These are phyloP conservation scores for Penicillium italicum DNA, from an alignment of 2,329 filamentous ascomycete genomes.

Conservation along the genomic window DNA sequence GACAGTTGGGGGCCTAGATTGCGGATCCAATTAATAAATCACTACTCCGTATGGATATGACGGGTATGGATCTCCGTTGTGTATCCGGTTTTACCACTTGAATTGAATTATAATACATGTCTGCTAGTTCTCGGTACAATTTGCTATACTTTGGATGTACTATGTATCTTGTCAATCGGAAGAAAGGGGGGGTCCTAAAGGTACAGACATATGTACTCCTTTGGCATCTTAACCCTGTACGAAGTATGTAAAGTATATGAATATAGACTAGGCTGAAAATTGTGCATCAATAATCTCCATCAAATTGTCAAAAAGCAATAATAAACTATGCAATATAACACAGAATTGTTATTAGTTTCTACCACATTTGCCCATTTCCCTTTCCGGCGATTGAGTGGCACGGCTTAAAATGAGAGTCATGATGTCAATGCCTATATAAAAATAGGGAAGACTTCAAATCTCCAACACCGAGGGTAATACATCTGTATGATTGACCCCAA, in stretches of 20 bases:
- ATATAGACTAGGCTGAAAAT: background rate
- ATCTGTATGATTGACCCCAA: background rate
- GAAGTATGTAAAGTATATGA: background rate
- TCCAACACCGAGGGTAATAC: background rate
- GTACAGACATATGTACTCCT: too few species aligned
- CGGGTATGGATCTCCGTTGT: constrained; percentile 20
- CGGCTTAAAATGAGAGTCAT: constrained; percentile 11
- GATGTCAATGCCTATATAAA: constrained; percentile 18
- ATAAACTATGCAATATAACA: background rate
- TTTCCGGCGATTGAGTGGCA: background rate
- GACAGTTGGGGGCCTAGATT: constrained; percentile 9
- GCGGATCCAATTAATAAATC: background rate
- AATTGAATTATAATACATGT: too few species aligned
- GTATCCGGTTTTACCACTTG: constrained; percentile 12
- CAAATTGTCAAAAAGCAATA: background rate
- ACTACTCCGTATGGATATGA: constrained; percentile 13
- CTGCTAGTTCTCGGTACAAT: background rate
- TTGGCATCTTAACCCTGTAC: too few species aligned
- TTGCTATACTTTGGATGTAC: background rate
- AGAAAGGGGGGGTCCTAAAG: too few species aligned
- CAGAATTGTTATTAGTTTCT: background rate
- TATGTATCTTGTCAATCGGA: background rate
- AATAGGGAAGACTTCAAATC: background rate
- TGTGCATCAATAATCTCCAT: background rate
- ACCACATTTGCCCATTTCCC: background rate